Conservation (phyloP, 768 basidiomycete genomes). For the Macrolepiota albuminosa region DNA sequence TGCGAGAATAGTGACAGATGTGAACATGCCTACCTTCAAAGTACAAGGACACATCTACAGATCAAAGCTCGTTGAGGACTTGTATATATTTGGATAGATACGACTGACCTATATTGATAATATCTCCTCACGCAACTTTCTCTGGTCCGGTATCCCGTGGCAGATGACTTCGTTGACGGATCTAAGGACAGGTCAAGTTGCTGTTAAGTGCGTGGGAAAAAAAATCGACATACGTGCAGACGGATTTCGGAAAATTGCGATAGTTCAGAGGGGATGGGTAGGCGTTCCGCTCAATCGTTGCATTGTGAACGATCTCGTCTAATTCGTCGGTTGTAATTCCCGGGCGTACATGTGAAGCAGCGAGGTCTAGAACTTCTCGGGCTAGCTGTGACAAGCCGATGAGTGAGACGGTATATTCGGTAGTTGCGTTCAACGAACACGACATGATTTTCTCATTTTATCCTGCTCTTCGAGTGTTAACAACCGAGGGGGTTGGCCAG, state of each 20-base stretch:
- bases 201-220: neutral
- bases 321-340: constrained; percentile 96
- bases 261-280: constrained; percentile 97
- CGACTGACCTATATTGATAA: constrained; percentile 81
- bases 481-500: constrained; percentile 61
- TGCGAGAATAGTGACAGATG: neutral
- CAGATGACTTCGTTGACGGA: constrained; percentile 96
- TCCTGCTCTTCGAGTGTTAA: constrained; percentile 73
- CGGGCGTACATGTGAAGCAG: constrained; percentile 81
- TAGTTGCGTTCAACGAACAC: constrained; percentile 45
- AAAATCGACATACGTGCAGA: constrained; percentile 78
- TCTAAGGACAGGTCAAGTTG: constrained; percentile 28
- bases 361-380: constrained; percentile 90
- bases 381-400: constrained; percentile 50
- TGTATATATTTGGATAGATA: neutral
- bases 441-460: constrained; percentile 84
- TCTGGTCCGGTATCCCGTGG: constrained; percentile 91
- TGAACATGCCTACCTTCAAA: constrained; percentile 51
- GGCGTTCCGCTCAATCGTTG: constrained; percentile 81
- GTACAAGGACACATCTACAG: constrained; percentile 72
- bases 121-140: constrained; percentile 89
- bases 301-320: constrained; percentile 91
- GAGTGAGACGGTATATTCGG: neutral
- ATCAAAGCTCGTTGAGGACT: neutral
- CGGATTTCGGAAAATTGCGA: constrained; percentile 87